phyloP scores from a whole-genome alignment of 305 asterid species.

The Solanum chacoense region DNA sequence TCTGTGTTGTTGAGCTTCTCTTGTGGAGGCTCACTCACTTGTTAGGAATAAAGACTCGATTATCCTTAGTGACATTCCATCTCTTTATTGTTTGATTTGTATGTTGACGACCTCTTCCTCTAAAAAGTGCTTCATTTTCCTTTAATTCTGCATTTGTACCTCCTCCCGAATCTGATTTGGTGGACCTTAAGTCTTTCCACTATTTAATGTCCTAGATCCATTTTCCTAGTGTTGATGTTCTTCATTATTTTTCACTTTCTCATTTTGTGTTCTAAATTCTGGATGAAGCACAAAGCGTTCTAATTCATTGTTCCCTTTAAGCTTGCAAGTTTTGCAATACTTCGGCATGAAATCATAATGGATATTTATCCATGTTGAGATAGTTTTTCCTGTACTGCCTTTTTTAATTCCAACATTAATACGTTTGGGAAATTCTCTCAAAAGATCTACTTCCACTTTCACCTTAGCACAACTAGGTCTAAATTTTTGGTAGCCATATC shows the following conservation, averaged over 20 bases:
- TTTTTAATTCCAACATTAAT: neutral
- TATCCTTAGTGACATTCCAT: neutral
- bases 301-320: neutral
- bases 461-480: neutral
- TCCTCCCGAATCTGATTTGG: neutral
- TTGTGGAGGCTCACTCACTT: neutral
- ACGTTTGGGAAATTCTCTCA: neutral
- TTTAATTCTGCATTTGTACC: neutral
- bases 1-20: neutral
- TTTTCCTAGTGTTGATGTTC: neutral
- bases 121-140: neutral
- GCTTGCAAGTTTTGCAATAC: neutral
- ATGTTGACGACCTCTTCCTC: neutral
- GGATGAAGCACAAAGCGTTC: neutral
- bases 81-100: neutral
- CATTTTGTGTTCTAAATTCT: neutral
- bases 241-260: neutral
- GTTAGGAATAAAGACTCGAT: neutral
- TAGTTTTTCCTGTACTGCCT: neutral
- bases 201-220: neutral
- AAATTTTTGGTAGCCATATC: too few species aligned
- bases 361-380: neutral
- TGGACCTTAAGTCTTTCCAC: neutral
- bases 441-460: neutral
- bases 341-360: neutral